A percentile compares a stretch with the other conserved stretches of the same genome.
Evolutionary conservation across 2,329 filamentous ascomycete genomes (phyloP).

Genomic region (Pleurostoma richardsiae): DNA sequence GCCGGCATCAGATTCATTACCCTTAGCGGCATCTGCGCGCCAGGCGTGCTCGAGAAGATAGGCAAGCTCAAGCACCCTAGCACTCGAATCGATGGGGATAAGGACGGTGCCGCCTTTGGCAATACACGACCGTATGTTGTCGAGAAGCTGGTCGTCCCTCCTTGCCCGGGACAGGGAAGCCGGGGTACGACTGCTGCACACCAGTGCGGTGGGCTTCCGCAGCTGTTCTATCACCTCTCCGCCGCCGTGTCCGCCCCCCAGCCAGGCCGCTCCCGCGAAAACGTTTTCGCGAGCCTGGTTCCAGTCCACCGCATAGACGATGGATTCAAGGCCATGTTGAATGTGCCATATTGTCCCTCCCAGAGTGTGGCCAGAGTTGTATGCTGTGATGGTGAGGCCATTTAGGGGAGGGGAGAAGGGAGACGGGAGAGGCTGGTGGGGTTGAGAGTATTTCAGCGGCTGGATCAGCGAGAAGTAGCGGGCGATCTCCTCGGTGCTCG

Average conservation of each 20-base stretch:
- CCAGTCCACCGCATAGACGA: slow-evolving; percentile 97
- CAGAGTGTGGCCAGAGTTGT: slow-evolving; percentile 92
- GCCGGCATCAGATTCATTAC: slow-evolving; percentile 32
- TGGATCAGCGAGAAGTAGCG: slow-evolving; percentile 88
- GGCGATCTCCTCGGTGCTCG: slow-evolving; percentile 82
- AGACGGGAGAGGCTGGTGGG: slow-evolving; percentile 82
- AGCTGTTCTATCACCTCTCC: slow-evolving; percentile 91
- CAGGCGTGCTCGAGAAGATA: slow-evolving; percentile 92
- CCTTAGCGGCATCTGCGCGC: slow-evolving; percentile 57
- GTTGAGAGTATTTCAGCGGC: slow-evolving; percentile 93
- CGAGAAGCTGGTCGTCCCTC: slow-evolving; percentile 79
- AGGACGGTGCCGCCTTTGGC: slow-evolving; percentile 82
- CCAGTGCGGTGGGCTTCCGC: slow-evolving; percentile 85
- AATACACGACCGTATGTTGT: slow-evolving; percentile 75
- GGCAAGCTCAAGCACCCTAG: slow-evolving; percentile 85
- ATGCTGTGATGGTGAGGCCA: slow-evolving; percentile 90
- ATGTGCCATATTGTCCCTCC: slow-evolving; percentile 99
- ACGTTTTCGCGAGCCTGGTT: slow-evolving; percentile 97
- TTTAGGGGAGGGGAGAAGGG: slow-evolving; percentile 86
- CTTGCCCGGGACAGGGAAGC: slow-evolving; percentile 67
- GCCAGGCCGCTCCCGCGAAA: slow-evolving; percentile 87
- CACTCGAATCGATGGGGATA: slow-evolving; percentile 91
- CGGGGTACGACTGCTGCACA: slow-evolving; percentile 82
- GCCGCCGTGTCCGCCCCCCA: slow-evolving; percentile 67
- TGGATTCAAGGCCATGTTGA: slow-evolving; percentile 91